Evolutionary conservation across 139 green algal genomes (phyloP).

Genomic region (Chlamydomonas applanata): DNA sequence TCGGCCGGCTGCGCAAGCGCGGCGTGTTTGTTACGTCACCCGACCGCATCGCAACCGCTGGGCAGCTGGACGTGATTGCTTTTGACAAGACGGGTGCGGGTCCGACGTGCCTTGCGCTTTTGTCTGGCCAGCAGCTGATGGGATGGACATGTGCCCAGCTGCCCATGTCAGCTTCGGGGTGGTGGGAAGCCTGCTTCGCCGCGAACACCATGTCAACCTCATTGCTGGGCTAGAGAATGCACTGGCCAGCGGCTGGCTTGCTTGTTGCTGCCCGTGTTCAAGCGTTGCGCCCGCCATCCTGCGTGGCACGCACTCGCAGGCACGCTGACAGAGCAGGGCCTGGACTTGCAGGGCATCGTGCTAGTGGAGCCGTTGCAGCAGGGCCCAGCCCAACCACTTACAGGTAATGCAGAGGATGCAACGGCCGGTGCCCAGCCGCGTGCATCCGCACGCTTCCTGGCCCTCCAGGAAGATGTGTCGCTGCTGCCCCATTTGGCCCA

Average conservation of each 20-base stretch:
- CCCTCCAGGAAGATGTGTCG: neutral
- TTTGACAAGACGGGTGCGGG: constrained; percentile 74
- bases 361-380: constrained; percentile 13
- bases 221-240: too few relatives aligned
- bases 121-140: neutral
- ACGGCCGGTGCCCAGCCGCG: neutral
- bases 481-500: constrained; percentile 31
- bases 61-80: constrained; percentile 63
- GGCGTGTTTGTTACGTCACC: constrained; percentile 64
- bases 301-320: constrained; percentile 19
- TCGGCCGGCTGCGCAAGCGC: constrained; percentile 47
- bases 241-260: too few relatives aligned
- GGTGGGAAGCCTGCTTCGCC: neutral
- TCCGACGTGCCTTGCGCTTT: neutral
- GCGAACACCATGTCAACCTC: too few relatives aligned
- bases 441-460: too few relatives aligned
- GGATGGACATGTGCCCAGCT: neutral
- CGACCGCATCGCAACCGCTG: constrained; percentile 54
- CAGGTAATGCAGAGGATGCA: too few relatives aligned
- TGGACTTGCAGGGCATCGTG: constrained; percentile 61
- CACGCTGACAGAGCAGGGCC: constrained; percentile 65
- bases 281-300: too few relatives aligned
- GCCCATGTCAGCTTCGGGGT: neutral
- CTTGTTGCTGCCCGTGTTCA: neutral
- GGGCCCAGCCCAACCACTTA: too few relatives aligned